A percentile compares a stretch with the other conserved stretches of the same genome.
These are phyloP conservation scores for Coelastrella sp. DNA, from an alignment of 139 green algal species.

Conservation along the genomic window DNA sequence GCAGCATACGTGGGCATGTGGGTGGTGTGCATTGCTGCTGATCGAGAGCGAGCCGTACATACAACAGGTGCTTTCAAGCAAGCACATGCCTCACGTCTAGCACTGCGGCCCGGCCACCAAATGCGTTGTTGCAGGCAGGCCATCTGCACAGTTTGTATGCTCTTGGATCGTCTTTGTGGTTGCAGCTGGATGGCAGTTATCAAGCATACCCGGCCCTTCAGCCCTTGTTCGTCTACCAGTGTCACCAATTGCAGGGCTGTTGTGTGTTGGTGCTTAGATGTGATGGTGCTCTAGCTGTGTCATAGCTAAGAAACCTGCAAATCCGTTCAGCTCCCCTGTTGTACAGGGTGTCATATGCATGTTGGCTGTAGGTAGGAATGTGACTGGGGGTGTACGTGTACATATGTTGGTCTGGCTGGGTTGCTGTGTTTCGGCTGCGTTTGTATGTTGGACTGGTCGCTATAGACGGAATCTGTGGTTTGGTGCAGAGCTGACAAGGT, in stretches of 20 bases:
- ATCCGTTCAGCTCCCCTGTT: background rate
- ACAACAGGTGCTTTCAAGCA: background rate
- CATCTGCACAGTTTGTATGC: too few relatives aligned
- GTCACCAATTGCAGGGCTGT: too few relatives aligned
- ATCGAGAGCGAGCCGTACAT: background rate
- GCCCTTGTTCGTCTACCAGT: too few relatives aligned
- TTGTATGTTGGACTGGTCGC: constrained; percentile 1
- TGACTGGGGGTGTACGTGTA: background rate
- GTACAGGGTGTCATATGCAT: background rate
- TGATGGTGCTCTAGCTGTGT: too few relatives aligned
- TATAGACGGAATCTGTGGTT: background rate
- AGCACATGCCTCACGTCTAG: background rate
- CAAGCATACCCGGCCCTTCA: too few relatives aligned
- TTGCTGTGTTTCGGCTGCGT: background rate
- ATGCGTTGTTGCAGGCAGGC: background rate
- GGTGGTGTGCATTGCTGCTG: background rate
- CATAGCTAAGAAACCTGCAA: too few relatives aligned
- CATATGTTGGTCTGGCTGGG: background rate
- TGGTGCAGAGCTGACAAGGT: background rate
- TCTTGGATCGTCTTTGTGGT: too few relatives aligned
- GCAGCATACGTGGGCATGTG: background rate
- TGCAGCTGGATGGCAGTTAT: too few relatives aligned
- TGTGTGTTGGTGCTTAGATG: too few relatives aligned
- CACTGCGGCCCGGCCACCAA: too few relatives aligned
- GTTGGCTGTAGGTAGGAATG: background rate